Evolutionary conservation across 179 eudicot genomes (phyloP), one percentile per base, ranked within the genome.

Genomic region (Kewa caespitosa): DNA sequence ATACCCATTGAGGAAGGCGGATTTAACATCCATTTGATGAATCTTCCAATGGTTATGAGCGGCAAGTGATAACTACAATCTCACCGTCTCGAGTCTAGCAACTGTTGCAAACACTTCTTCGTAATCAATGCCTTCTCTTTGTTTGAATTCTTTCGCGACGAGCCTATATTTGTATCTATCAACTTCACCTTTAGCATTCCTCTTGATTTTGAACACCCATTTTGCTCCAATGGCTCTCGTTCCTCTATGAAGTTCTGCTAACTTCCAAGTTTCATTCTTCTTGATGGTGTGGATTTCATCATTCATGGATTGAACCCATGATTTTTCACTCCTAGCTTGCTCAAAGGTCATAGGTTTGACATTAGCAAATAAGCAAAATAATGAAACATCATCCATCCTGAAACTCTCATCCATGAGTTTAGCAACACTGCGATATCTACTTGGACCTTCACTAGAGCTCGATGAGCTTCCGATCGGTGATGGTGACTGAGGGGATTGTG

Each of bases 1-100:
- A 23, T 22, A 32, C 22, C 41, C 69, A 62, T 74, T 54, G 10
- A 68, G 41, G 39, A 76, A 57, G 12, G 67, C 67, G 0, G 0
- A 68, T 55, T 75, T 75, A 2, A 75, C 65, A 55, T 67, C 59
- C 25, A 76, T 65, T 57, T 75, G 31, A 37, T 41, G 64, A 6
- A 75, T 54, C 7, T 67, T 37, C 73, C 70, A 54, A 1, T n/a
- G 0, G 31, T 32, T 30, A 28, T 66, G 54, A 10, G 73, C 32
- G 14, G 78, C 72, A 0, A 75, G 15, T 33, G 66, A 42, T 20
- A 74, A 36, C 9, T 50, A 28, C 25, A 50, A 25, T 39, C 72
- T 65, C 4, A 75, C 37, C 0, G 31, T 75, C 52, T 67, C 39
- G 7, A 75, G 2, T 8, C 50, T 14, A 33, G 72, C 46, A 28